Base-by-base conservation (phyloP, 208 protist genomes). In the Blechomonas ayalai region DNA sequence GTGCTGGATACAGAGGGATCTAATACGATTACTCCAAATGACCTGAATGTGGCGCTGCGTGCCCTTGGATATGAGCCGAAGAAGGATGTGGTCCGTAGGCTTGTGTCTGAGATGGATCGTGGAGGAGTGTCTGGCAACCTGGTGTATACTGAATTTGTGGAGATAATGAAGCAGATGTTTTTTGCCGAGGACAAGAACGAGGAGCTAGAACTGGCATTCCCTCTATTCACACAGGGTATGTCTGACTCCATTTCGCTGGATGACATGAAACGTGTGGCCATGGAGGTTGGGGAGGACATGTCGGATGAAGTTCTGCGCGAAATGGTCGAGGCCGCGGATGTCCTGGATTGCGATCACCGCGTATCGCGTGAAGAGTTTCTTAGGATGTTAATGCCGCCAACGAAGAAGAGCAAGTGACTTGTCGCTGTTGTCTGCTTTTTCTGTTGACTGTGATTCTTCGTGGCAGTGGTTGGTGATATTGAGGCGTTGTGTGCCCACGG, bases 171-270 rank as follows among this genome's bases (percentile, higher is more conserved):
- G 10, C 69, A 72, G 25, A 91, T 86, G 52, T 82, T 97, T 40
- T 85, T 93, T 39, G 53, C 88, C 1, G 77, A 96, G 18, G 85
- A 97, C 52, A 82, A 71, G 12, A 46, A 68, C 15, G 92, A 96
- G 32, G 95, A 97, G 59, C 69, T 97, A 8, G 42, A 78, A 13
- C 83, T 97, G 7, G 93, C 96, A 16, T 98, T 98, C 52, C 78
- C 82, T 0, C 82, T 97, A 27, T 97, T 98, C 68, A 96, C 95
- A 19, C 72, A 87, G 20, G 96, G 94, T 22, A 82, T 88, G 49
- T 95, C 92, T 2, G 92, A 97, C 36, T 95, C 72, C 48, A 98
- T 98, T 48, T 92, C 87, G 13, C 74, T 99, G 26, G 90, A 98
- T 8, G 97, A 99, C 64, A 66, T 99, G 16, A 95, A 94, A 43